Evolutionary conservation across 352 stramenopile genomes (phyloP), one percentile per base, ranked within the genome.

Genomic region (Phytophthora uliginosa): DNA sequence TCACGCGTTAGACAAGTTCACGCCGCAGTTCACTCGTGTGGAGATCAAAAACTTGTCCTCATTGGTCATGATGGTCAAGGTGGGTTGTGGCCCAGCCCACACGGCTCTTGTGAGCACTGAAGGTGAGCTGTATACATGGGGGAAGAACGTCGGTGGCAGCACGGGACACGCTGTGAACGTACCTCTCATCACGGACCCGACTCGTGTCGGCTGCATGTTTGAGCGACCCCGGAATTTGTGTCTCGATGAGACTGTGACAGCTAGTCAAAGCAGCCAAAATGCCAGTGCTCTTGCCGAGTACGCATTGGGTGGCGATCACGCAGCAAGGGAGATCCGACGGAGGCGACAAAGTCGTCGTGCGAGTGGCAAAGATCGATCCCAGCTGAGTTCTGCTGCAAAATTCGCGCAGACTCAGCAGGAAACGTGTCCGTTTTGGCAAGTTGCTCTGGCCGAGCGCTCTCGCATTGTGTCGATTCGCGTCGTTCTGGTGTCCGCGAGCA

Each of bases 401-500:
- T 89, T 83, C 34, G 60, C 82, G 0, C 85, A 95, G 61, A 93
- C 88, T 0, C 86, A 94, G 73, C 85, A 92, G 45, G 88, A 95
- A 57, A 56, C 83, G 26, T 94, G 84, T 80, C 88, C 88, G 6
- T 95, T 95, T 57, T 95, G 88, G 88, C 81, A 95, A 40, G 76
- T 88, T 3, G 56, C 64, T 15, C 48, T 92, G 26, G 7, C 55
- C 20, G 51, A 69, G 28, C 69, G 82, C 40, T 81, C 78, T 4
- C 63, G 76, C 0, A 66, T 92, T 5, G 55, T 79, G 2, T 47
- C 45, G 7, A 51, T 51, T 4, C 63, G 78, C 0, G 63, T 92
- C 4, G 55, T 79, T 2, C 42, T 87, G 18, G 51, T 65, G 34
- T 38, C 54, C 55, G 2, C 51, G 73, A 77, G 12, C 28, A 48